These are phyloP conservation scores for Polygonum maritimum DNA, from an alignment of 148 eudicot genomes.

Conservation along the genomic window DNA sequence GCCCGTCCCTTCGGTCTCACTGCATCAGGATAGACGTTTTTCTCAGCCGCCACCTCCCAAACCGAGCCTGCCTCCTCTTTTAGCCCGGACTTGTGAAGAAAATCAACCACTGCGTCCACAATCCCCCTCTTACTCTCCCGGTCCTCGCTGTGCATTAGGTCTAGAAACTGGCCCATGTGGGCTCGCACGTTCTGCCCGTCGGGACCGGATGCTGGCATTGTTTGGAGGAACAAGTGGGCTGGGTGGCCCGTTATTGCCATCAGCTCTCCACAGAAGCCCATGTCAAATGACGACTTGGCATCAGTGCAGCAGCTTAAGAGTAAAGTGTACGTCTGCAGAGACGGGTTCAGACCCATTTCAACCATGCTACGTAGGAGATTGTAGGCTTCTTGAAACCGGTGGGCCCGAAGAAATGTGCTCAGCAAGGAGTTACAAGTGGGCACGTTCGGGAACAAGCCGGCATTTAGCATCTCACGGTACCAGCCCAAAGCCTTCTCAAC, in stretches of 20 bases:
- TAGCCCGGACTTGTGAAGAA: slow-evolving; percentile 83
- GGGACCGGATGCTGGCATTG: slow-evolving; percentile 82
- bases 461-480: slow-evolving; percentile 89
- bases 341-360: slow-evolving; percentile 65
- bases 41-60: slow-evolving; percentile 95
- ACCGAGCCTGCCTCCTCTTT: slow-evolving; percentile 98
- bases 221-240: slow-evolving; percentile 60
- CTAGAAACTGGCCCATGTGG: slow-evolving; percentile 64
- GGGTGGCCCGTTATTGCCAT: slow-evolving; percentile 93
- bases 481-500: slow-evolving; percentile 77
- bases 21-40: slow-evolving; percentile 87
- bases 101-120: slow-evolving; percentile 83
- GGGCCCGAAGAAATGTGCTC: slow-evolving; percentile 82
- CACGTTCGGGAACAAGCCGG: slow-evolving; percentile 78
- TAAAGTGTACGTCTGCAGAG: slow-evolving; percentile 85
- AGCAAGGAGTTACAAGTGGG: slow-evolving; percentile 92
- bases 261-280: slow-evolving; percentile 74
- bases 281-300: slow-evolving; percentile 65
- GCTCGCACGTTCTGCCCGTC: slow-evolving; percentile 84
- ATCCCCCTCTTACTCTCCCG: slow-evolving; percentile 94
- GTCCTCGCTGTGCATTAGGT: slow-evolving; percentile 90
- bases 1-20: slow-evolving; percentile 58
- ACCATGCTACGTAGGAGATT: slow-evolving; percentile 67
- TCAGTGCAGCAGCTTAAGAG: slow-evolving; percentile 93
- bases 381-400: slow-evolving; percentile 65